These are phyloP conservation scores for Effrenium voratum DNA, from an alignment of 73 alveolate genomes.

Conservation along the genomic window DNA sequence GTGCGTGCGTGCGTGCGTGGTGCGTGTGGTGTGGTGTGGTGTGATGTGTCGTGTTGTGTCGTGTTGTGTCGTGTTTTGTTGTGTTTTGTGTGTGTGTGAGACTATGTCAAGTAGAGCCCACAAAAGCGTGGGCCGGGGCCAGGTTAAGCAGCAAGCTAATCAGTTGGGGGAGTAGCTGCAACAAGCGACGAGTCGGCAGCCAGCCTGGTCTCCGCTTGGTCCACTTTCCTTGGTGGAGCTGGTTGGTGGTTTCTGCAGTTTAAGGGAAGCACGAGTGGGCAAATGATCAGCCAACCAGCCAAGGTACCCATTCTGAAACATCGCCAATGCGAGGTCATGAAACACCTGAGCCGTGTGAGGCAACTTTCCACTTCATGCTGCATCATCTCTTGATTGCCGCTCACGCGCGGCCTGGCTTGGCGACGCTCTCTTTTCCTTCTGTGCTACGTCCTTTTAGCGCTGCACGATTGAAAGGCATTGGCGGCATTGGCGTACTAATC, in stretches of 20 bases:
- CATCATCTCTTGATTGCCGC: neutral
- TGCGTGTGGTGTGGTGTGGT: neutral
- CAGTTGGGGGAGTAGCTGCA: too few species aligned
- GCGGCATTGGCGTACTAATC: conserved; percentile 33
- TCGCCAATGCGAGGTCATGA: conserved; percentile 92
- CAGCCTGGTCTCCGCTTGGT: conserved; percentile 84
- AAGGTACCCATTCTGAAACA: conserved; percentile 77
- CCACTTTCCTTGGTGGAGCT: conserved; percentile 56
- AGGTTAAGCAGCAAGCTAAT: too few species aligned
- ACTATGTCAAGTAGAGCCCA: too few species aligned
- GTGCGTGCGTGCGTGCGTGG: conserved; percentile 52
- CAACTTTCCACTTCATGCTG: neutral
- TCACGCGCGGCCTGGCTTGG: too few species aligned
- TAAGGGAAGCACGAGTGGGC: neutral
- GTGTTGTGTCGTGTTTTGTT: conserved; percentile 13
- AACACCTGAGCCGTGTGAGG: conserved; percentile 2
- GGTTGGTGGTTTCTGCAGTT: neutral
- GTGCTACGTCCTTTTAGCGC: too few species aligned
- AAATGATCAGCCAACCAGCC: neutral
- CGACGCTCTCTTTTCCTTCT: too few species aligned
- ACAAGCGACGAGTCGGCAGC: too few species aligned
- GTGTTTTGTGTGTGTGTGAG: conserved; percentile 40
- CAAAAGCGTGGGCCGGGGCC: too few species aligned
- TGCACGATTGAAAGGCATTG: conserved; percentile 16
- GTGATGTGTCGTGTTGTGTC: neutral